phyloP scores from a whole-genome alignment of 176 grass and related monocot genomes.

The Triticum turgidum region DNA sequence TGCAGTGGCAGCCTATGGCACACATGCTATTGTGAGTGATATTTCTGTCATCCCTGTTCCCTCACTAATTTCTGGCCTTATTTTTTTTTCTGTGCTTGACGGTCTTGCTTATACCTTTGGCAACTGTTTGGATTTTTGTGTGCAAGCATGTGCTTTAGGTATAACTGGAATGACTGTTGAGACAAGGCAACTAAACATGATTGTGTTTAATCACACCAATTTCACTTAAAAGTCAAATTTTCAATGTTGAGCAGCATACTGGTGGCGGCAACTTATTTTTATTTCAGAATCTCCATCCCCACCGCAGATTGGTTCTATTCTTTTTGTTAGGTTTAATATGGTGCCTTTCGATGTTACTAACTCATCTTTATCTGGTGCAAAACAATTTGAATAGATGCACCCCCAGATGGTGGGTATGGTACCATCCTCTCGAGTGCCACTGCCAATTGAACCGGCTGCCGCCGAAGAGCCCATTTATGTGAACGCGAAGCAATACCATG shows the following conservation, averaged over 20 bases:
- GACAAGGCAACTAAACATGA: background rate
- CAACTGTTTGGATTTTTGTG: background rate
- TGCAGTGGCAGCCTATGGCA: constrained; percentile 53
- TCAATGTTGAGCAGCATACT: background rate
- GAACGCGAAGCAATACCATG: constrained; percentile 90
- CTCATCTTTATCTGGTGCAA: background rate
- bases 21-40: constrained; percentile 59
- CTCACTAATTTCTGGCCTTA: background rate
- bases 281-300: background rate
- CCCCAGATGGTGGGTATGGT: constrained; percentile 63
- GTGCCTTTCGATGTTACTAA: background rate
- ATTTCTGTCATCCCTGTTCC: constrained; percentile 31
- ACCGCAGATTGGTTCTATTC: background rate
- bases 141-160: background rate
- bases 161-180: background rate
- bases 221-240: background rate
- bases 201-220: background rate
- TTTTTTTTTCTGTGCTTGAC: constrained; percentile 15
- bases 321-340: constrained; percentile 4
- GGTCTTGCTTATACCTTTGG: background rate
- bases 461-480: constrained; percentile 95
- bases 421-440: constrained; percentile 59
- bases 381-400: constrained; percentile 56
- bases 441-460: constrained; percentile 76
- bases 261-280: background rate